Conservation (phyloP, 2,329 filamentous ascomycete species). For the Blumeria graminis region DNA sequence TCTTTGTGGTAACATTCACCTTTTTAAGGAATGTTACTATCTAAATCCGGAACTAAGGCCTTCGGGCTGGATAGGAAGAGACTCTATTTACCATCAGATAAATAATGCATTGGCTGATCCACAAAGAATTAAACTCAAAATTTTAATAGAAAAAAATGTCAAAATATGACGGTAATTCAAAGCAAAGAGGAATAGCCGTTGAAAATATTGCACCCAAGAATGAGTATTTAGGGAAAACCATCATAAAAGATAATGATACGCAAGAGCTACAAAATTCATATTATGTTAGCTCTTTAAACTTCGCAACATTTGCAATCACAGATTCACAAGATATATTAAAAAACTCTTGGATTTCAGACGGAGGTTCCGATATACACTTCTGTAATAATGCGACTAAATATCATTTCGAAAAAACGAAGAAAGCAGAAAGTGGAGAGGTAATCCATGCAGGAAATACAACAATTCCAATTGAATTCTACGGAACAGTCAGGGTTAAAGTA, state of each 20-base stretch:
- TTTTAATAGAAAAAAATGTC: not conserved
- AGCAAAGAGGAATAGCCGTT: not conserved
- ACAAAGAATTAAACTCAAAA: not conserved
- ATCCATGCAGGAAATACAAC: not conserved
- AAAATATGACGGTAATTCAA: not conserved
- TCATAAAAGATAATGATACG: not conserved
- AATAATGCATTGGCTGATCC: not conserved
- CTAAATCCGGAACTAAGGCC: not conserved
- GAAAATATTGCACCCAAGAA: not conserved
- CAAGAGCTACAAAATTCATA: not conserved
- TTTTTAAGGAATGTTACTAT: conserved; percentile 1
- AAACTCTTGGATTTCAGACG: not conserved
- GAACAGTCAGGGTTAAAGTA: not conserved
- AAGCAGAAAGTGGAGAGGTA: not conserved
- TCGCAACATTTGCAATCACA: not conserved
- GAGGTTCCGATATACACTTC: not conserved
- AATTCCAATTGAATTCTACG: not conserved
- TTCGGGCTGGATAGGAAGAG: not conserved
- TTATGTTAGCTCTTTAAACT: not conserved
- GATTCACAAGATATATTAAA: not conserved
- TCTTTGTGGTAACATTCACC: not conserved
- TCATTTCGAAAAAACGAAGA: not conserved
- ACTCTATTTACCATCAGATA: not conserved
- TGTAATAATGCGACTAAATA: not conserved
- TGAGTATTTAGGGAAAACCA: not conserved